These are phyloP conservation scores for Myxozyma mucilagina DNA, from an alignment of 805 yeast species.

Conservation along the genomic window DNA sequence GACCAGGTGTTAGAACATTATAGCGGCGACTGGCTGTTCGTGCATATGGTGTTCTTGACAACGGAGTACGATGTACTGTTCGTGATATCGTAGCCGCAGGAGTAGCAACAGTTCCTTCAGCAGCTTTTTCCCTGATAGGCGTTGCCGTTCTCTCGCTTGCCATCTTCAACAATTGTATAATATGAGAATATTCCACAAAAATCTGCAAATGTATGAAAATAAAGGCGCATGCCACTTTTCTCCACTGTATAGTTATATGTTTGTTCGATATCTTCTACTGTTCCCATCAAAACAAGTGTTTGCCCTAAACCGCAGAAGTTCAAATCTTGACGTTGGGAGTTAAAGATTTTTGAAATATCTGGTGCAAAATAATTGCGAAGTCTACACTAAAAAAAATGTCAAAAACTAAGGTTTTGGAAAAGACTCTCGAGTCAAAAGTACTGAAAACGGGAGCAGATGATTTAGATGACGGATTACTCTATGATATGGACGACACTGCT, in stretches of 20 bases:
- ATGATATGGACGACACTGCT: slow-evolving; percentile 15
- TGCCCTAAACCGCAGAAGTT: no score
- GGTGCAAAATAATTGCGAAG: not conserved
- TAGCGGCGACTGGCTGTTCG: slow-evolving; percentile 12
- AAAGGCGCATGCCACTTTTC: no score
- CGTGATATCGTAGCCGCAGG: not conserved
- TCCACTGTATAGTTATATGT: no score
- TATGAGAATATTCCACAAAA: no score
- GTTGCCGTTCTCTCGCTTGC: not conserved
- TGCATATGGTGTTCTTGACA: slow-evolving; percentile 3
- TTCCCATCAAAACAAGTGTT: no score
- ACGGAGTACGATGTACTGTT: slow-evolving; percentile 6
- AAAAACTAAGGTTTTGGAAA: not conserved
- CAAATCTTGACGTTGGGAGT: no score
- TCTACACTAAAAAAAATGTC: not conserved
- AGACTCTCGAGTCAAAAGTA: not conserved
- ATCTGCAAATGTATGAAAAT: no score
- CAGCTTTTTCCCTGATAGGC: not conserved
- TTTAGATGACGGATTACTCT: slow-evolving; percentile 31
- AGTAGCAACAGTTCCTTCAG: not conserved
- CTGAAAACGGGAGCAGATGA: slow-evolving; percentile 16
- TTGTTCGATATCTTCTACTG: no score
- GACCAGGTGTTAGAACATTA: slow-evolving; percentile 27
- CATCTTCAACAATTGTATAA: no score
- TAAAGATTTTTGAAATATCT: not conserved